These are phyloP conservation scores for Aspergillus piperis DNA, from an alignment of 2,329 filamentous ascomycete species.

Conservation along the genomic window DNA sequence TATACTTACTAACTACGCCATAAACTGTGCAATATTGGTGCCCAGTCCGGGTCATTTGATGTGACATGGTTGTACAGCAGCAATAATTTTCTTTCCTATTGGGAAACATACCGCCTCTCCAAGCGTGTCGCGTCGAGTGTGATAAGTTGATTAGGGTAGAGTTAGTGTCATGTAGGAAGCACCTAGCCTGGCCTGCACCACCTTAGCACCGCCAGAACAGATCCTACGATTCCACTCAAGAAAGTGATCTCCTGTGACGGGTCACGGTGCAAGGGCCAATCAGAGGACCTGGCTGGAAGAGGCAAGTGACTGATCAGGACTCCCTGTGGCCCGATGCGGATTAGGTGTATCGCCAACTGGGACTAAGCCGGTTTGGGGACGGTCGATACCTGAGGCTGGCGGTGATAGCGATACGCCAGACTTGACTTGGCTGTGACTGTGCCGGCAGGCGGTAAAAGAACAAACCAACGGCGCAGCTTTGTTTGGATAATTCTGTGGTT, in stretches of 20 bases:
- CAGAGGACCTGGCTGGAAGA: neutral
- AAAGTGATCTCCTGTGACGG: slow-evolving; percentile 9
- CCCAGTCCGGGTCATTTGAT: neutral
- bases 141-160: slow-evolving; percentile 4
- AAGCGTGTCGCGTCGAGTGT: neutral
- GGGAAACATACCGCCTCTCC: neutral
- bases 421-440: neutral
- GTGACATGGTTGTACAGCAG: slow-evolving; percentile 1
- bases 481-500: neutral
- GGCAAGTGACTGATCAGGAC: neutral
- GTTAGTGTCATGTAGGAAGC: slow-evolving; percentile 3
- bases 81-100: slow-evolving; percentile 2
- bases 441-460: neutral
- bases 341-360: neutral
- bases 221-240: too few relatives aligned
- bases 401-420: neutral
- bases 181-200: neutral
- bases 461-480: neutral
- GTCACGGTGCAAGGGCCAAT: slow-evolving; percentile 7
- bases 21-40: neutral
- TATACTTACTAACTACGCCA: too few relatives aligned
- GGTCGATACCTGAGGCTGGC: neutral
- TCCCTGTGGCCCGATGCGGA: neutral
- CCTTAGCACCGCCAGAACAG: neutral
- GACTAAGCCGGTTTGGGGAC: neutral